Percentiles rank a stretch among this genome's conserved stretches.
Conservation (phyloP, 345 rosid species). For the Trapa bicornis region DNA sequence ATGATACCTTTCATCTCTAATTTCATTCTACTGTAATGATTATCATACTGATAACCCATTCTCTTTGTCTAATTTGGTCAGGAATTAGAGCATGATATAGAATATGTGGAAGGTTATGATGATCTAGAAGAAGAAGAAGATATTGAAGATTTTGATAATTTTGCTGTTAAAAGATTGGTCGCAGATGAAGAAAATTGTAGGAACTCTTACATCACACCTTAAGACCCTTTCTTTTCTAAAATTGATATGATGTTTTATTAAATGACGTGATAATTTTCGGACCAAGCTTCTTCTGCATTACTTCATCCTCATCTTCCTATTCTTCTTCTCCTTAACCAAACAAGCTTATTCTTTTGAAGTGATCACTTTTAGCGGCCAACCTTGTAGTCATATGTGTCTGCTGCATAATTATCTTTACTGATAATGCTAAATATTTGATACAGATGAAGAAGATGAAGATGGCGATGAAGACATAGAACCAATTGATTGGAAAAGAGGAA, state of each 20-base stretch:
- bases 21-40: background rate
- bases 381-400: background rate
- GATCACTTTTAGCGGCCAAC: background rate
- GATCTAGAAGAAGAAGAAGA: constrained; percentile 79
- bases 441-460: constrained; percentile 26
- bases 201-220: background rate
- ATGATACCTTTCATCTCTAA: too few relatives aligned
- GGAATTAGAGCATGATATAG: constrained; percentile 51
- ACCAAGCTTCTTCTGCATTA: too few relatives aligned
- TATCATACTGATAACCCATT: too few relatives aligned
- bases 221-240: background rate
- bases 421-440: background rate
- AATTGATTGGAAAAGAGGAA: constrained; percentile 29
- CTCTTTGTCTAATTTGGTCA: constrained; percentile 6
- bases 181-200: constrained; percentile 29
- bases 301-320: too few relatives aligned
- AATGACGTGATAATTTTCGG: too few relatives aligned
- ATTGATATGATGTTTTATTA: background rate
- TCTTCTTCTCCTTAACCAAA: too few relatives aligned
- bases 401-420: background rate
- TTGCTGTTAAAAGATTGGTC: constrained; percentile 21
- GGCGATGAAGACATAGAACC: constrained; percentile 29
- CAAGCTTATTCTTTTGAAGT: background rate
- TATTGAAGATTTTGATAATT: constrained; percentile 64
- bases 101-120: constrained; percentile 70